Base-by-base conservation (phyloP, 257 asterid species). In the Knoxia roxburghii region DNA sequence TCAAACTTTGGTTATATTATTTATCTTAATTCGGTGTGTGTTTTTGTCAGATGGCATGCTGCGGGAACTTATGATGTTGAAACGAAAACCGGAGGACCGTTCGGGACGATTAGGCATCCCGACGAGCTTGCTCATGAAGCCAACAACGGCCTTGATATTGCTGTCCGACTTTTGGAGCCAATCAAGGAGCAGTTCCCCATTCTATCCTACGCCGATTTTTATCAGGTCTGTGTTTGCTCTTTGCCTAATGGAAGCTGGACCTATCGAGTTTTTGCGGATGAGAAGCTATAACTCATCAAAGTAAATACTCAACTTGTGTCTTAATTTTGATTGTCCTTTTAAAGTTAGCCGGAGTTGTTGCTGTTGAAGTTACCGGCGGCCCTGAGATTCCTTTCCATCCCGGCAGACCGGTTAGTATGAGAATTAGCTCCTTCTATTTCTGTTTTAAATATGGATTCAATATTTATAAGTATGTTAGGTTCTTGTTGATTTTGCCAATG, bases 281-380 rank as follows among this genome's bases (percentile, higher is more conserved):
- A n/a, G n/a, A n/a, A n/a, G n/a, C n/a, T n/a, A n/a, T n/a, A n/a
- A n/a, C n/a, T n/a, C n/a, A n/a, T n/a, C n/a, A n/a, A n/a, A n/a
- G n/a, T n/a, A n/a, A n/a, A n/a, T n/a, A n/a, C n/a, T n/a, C n/a
- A n/a, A n/a, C n/a, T n/a, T n/a, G n/a, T n/a, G n/a, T n/a, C n/a
- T n/a, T n/a, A n/a, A n/a, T n/a, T n/a, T n/a, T n/a, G n/a, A n/a
- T n/a, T n/a, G n/a, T n/a, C n/a, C n/a, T n/a, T 7, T 57, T 56
- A 72, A 17, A 88, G 96, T 71, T 90, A 71, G 97, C 91, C 68
- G 97, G 96, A 70, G 80, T 85, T 68, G 97, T 90, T 66, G 98
- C 96, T 45, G 96, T 93, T 65, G 97, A 93, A 80, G 77, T 93
- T 20, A 87, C 98, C 9, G 98, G 97, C 27, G 97, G 96, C 60